These are phyloP conservation scores for Macrolepiota dolichaula DNA, from an alignment of 768 basidiomycete genomes.

Conservation along the genomic window DNA sequence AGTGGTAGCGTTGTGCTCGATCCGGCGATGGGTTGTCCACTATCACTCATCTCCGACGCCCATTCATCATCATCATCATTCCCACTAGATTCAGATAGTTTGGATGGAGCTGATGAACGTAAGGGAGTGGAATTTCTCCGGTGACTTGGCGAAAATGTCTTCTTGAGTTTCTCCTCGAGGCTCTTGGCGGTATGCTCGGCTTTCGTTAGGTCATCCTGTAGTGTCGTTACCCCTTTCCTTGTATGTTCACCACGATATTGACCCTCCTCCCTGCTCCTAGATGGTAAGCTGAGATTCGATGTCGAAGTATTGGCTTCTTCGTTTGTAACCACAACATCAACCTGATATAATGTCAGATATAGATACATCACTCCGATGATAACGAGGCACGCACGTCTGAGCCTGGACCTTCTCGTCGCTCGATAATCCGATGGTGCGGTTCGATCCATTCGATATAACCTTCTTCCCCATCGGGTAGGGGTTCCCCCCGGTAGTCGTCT, in stretches of 20 bases:
- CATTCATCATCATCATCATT: constrained; percentile 57
- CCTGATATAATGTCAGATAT: constrained; percentile 1
- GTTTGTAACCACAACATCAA: constrained; percentile 1
- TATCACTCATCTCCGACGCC: constrained; percentile 53
- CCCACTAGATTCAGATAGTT: constrained; percentile 14
- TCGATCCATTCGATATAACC: constrained; percentile 24
- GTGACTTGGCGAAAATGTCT: neutral
- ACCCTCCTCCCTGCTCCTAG: constrained; percentile 16
- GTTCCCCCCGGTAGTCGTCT: constrained; percentile 18
- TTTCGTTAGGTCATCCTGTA: constrained; percentile 21
- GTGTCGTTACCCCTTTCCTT: constrained; percentile 18
- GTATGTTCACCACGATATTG: constrained; percentile 19
- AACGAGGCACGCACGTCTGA: constrained; percentile 24
- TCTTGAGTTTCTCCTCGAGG: constrained; percentile 14
- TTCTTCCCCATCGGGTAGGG: constrained; percentile 19
- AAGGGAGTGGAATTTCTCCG: neutral
- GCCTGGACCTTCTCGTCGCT: constrained; percentile 21
- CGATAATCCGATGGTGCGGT: constrained; percentile 23
- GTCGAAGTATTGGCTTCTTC: neutral
- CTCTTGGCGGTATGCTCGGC: constrained; percentile 20
- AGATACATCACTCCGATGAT: neutral
- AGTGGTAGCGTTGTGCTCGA: neutral
- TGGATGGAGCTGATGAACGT: constrained; percentile 10
- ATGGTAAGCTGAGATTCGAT: constrained; percentile 59
- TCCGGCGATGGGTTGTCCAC: constrained; percentile 13